phyloP scores from a whole-genome alignment of 2,329 filamentous ascomycete genomes.

The Trichothecium sympodiale region DNA sequence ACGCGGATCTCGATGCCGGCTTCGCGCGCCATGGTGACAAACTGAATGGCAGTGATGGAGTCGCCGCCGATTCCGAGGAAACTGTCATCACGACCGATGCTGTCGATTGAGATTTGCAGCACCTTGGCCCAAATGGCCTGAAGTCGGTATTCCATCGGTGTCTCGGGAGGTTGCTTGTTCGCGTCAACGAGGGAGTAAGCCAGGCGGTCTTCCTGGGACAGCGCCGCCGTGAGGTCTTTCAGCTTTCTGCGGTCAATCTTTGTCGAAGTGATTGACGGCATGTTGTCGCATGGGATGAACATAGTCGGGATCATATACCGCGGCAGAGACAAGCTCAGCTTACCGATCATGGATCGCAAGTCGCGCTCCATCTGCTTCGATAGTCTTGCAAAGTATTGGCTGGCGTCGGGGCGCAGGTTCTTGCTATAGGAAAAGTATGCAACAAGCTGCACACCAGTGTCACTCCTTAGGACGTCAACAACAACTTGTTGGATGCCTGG shows the following conservation, averaged over 20 bases:
- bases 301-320: constrained; percentile 10
- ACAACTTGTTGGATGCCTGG: background rate
- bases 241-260: constrained; percentile 5
- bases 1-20: background rate
- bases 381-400: constrained; percentile 4
- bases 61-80: constrained; percentile 8
- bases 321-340: constrained; percentile 6
- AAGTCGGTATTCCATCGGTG: background rate
- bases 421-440: background rate
- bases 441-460: background rate
- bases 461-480: background rate
- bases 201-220: background rate
- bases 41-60: constrained; percentile 8
- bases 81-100: constrained; percentile 4
- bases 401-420: background rate
- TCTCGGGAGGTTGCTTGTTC: background rate
- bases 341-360: constrained; percentile 7
- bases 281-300: constrained; percentile 9
- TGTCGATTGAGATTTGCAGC: background rate
- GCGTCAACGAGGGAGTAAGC: background rate
- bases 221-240: background rate
- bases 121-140: constrained; percentile 2
- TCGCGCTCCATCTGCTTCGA: constrained; percentile 5
- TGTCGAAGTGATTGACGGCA: constrained; percentile 9
- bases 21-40: constrained; percentile 2